These are phyloP conservation scores for Hypoxylon sp. DNA, from an alignment of 2,329 filamentous ascomycete genomes.

Conservation along the genomic window DNA sequence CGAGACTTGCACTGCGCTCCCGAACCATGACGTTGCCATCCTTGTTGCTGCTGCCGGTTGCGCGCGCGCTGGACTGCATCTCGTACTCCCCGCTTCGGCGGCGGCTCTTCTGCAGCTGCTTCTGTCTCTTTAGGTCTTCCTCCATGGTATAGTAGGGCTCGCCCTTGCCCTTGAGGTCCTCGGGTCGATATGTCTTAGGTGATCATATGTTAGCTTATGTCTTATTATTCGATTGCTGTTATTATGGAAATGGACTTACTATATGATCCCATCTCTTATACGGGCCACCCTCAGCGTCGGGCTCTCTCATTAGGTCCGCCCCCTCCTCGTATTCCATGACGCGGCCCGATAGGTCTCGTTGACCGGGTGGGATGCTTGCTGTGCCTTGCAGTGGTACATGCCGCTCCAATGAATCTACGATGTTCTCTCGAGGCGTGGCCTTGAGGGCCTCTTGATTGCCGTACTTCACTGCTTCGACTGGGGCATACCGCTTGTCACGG, in stretches of 20 bases:
- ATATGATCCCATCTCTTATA: conserved; percentile 83
- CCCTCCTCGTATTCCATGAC: conserved; percentile 87
- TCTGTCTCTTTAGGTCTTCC: conserved; percentile 72
- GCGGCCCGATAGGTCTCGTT: conserved; percentile 76
- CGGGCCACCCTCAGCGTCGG: conserved; percentile 76
- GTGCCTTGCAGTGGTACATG: conserved; percentile 88
- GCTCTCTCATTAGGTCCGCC: conserved; percentile 85
- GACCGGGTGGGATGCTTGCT: conserved; percentile 81
- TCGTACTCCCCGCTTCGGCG: conserved; percentile 62
- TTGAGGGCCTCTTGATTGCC: conserved; percentile 83
- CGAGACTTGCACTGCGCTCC: conserved; percentile 62
- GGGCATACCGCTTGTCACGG: conserved; percentile 72
- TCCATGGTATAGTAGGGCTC: conserved; percentile 82
- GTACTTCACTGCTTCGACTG: conserved; percentile 80
- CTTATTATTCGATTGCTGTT: conserved; percentile 44
- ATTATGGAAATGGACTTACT: conserved; percentile 65
- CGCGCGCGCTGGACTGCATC: conserved; percentile 59
- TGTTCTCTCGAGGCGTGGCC: conserved; percentile 84
- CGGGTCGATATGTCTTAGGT: conserved; percentile 75
- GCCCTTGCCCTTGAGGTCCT: conserved; percentile 87
- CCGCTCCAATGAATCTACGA: conserved; percentile 78
- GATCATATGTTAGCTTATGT: conserved; percentile 6
- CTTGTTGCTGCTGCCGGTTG: conserved; percentile 40
- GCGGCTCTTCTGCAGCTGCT: conserved; percentile 43
- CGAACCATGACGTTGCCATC: conserved; percentile 52